Conservation (phyloP, 345 rosid species). For the Euphorbia pulcherrima region DNA sequence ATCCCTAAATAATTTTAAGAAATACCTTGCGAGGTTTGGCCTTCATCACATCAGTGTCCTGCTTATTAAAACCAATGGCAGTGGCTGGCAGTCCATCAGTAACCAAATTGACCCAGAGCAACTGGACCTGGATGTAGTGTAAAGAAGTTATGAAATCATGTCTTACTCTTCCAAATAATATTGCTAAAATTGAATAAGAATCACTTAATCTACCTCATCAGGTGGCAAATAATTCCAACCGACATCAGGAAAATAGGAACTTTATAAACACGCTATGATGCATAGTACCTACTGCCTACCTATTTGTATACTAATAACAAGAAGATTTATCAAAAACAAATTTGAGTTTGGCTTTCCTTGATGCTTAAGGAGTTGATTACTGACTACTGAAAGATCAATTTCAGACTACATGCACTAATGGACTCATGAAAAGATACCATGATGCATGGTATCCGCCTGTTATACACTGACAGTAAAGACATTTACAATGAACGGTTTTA, state of each 20-base stretch:
- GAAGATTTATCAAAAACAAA: neutral
- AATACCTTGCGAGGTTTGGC: constrained; percentile 96
- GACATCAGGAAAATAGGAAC: neutral
- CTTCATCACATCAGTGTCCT: constrained; percentile 95
- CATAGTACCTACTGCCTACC: neutral
- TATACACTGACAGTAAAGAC: constrained; percentile 1
- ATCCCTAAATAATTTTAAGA: neutral
- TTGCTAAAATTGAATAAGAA: constrained; percentile 6
- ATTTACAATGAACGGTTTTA: neutral
- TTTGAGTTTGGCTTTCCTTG: neutral
- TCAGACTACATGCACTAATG: neutral
- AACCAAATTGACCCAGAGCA: constrained; percentile 97
- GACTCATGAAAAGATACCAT: neutral
- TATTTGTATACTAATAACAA: neutral
- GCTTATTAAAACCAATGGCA: constrained; percentile 97
- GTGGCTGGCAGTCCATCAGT: constrained; percentile 99
- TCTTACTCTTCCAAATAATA: constrained; percentile 1
- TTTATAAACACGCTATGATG: neutral
- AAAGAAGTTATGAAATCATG: constrained; percentile 11
- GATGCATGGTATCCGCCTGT: neutral
- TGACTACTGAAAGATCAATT: neutral
- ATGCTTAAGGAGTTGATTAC: neutral
- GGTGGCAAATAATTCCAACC: neutral
- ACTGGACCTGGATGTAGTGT: constrained; percentile 69
- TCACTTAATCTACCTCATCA: neutral